Evolutionary conservation across 148 eudicot species (phyloP), one percentile per base, ranked within the genome.

Genomic region (Selenicereus undatus): DNA sequence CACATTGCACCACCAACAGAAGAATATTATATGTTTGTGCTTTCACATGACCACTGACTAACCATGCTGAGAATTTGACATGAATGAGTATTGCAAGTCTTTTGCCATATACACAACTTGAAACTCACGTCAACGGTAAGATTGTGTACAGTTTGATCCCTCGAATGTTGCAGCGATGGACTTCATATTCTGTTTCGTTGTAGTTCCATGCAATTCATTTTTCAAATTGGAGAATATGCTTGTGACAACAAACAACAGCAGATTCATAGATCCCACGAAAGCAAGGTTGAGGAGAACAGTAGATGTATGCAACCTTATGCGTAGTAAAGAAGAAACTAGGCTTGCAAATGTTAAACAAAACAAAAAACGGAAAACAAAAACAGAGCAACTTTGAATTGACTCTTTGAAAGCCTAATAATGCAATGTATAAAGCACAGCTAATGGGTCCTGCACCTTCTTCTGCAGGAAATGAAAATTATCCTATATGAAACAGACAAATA

Each of bases 1-100:
- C 74, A 74, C 45, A 71, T 60, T 76, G 27, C 80, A 60, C 8
- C 65, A 45, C 32, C 72, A 56, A 22, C 73, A 16, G 48, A 73
- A 45, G 16, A 73, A 78, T 30, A 72, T 20, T 54, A 35, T 73
- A 11, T 42, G 51, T 24, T 22, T 9, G 21, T 17, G 43, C 54
- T 14, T 73, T 29, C 71, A 42, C 68, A 27, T 78, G 12, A 36
- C n/a, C 62, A 11, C 39, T 26, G 13, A 48, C 5, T 39, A 30
- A 73, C 56, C 56, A 24, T 43, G 54, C 30, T 13, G 35, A 58
- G 58, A 62, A 17, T 17, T 10, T 35, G 45, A 64, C 52, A 60
- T 77, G 29, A 13, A 74, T 11, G 10, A 48, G 8, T 75, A 58
- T 36, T 11, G 14, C 14, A 48, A n/a, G 17, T 35, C 5, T 43